Evolutionary conservation across 352 stramenopile genomes (phyloP).

Genomic region (Phytophthora pisi): DNA sequence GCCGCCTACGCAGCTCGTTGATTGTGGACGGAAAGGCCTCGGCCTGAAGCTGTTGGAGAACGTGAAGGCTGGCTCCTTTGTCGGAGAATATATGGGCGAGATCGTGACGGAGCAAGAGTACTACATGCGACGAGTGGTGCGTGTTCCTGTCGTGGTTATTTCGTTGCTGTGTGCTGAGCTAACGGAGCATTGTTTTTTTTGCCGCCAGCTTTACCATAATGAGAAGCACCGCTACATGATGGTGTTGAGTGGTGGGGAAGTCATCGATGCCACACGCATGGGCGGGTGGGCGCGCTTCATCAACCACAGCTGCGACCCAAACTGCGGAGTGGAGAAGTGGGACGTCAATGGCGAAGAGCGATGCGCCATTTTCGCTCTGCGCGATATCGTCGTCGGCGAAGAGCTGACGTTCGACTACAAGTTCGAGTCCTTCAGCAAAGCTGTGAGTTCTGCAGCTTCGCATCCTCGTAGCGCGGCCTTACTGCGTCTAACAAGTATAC

Average conservation of each 20-base stretch:
- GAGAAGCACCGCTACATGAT: conserved; percentile 89
- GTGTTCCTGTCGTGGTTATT: conserved; percentile 9
- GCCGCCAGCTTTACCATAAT: conserved; percentile 71
- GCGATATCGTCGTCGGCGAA: conserved; percentile 87
- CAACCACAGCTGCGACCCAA: conserved; percentile 95
- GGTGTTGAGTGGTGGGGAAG: conserved; percentile 81
- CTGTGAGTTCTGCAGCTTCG: conserved; percentile 17
- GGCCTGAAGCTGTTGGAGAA: conserved; percentile 56
- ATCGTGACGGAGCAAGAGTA: conserved; percentile 88
- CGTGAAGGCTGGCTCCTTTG: conserved; percentile 65
- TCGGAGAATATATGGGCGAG: conserved; percentile 86
- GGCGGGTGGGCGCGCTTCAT: conserved; percentile 94
- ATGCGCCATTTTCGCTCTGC: conserved; percentile 95
- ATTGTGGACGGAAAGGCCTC: conserved; percentile 70
- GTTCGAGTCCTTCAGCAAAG: conserved; percentile 43
- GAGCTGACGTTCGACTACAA: conserved; percentile 98
- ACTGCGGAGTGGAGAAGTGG: conserved; percentile 95
- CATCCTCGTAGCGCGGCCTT: not conserved
- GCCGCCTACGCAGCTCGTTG: conserved; percentile 53
- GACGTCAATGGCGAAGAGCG: conserved; percentile 92
- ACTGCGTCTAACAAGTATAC: conserved; percentile 5
- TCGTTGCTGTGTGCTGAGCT: not conserved
- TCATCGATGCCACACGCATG: conserved; percentile 90
- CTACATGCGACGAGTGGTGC: conserved; percentile 72
- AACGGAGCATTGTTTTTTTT: not conserved